Evolutionary conservation across 805 yeast species (phyloP), one percentile per base, ranked within the genome.

Genomic region (Isabelozyma rhagii): DNA sequence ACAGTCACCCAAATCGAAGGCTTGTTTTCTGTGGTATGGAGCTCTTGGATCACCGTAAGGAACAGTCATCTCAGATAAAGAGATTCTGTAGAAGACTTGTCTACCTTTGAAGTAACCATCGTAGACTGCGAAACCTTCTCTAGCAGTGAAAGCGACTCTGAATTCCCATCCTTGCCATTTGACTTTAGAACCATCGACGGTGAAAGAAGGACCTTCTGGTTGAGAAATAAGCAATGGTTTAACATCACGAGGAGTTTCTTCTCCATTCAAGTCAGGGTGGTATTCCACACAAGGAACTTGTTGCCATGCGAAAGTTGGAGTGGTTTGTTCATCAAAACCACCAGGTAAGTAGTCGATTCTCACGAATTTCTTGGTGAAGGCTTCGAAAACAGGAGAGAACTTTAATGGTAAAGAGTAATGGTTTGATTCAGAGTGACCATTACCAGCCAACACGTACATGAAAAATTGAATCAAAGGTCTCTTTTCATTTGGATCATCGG

Each of bases 121-220:
- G 66, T 87, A 87, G 34, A 87, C 56, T 31, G 85, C 93, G 58
- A 85, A 77, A 56, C 96, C 96, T 71, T 87, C 96, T 75, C 96
- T 83, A 46, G 80, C 83, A 59, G 83, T 83, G 46, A 87, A 73
- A 47, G 82, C 77, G 41, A 82, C 87, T 65, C 85, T 78, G 72
- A 87, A 85, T 65, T 83, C 85, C 94, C 94, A 87, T 21, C 85
- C 90, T 71, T 85, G 93, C 96, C 96, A 87, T 51, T 72, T 68
- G 56, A 88, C 78, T 63, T 82, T 82, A 54, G 80, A 71, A 39
- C 85, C 86, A 15, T 77, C 76, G 44, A 82, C 70, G 18, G 76
- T 60, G 73, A 84, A 87, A 2, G 89, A 83, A 10, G 91, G 82
- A 54, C 96, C 96, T 58, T 88, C 93, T 46, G 94, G 93, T 70